phyloP scores from a whole-genome alignment of 169 alveolate genomes.

The Plasmodium sp. region DNA sequence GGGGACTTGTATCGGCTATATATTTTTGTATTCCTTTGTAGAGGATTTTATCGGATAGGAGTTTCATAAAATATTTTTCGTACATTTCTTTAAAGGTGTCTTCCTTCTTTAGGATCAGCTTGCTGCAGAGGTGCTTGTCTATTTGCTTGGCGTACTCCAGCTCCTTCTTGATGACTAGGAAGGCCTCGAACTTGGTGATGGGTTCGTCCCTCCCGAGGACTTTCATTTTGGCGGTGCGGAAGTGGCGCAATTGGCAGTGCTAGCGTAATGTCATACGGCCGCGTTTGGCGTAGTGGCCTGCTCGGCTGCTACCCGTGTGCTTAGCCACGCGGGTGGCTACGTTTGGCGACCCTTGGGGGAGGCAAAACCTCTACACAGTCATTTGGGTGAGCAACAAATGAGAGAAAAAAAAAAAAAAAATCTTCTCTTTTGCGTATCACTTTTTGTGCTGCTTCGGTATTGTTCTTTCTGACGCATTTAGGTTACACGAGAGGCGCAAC shows the following conservation, averaged over 20 bases:
- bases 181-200: constrained; percentile 67
- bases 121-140: constrained; percentile 54
- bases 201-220: constrained; percentile 59
- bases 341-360: not conserved
- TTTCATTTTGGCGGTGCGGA: constrained; percentile 8
- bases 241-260: not conserved
- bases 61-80: constrained; percentile 57
- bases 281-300: not conserved
- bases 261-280: not conserved
- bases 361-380: not conserved
- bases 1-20: constrained; percentile 52
- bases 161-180: constrained; percentile 63
- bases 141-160: constrained; percentile 42
- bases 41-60: constrained; percentile 52
- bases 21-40: constrained; percentile 50
- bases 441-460: not conserved
- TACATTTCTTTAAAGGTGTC: constrained; percentile 33
- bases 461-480: not conserved
- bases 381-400: not conserved
- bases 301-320: not conserved
- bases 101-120: constrained; percentile 4
- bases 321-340: not conserved
- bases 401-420: not conserved
- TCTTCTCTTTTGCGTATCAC: not conserved
- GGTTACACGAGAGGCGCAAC: not conserved